Percentiles rank a stretch among this genome's conserved stretches.
These are phyloP conservation scores for Pleoardoris graminearum DNA, from an alignment of 2,329 filamentous ascomycete species.

Conservation along the genomic window DNA sequence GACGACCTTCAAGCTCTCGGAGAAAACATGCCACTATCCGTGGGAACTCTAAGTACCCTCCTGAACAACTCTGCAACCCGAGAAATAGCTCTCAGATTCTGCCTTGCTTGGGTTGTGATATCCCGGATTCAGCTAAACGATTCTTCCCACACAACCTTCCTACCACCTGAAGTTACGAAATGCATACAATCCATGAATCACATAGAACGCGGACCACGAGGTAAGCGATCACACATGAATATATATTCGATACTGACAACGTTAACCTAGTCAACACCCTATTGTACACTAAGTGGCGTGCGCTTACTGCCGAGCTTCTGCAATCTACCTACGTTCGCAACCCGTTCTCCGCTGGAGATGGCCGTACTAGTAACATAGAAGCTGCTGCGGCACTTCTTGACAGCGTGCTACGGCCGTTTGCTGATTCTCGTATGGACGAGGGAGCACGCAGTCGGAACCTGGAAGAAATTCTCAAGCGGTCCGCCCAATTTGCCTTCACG, in stretches of 20 bases:
- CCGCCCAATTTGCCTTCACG: conserved; percentile 39
- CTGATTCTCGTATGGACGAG: conserved; percentile 31
- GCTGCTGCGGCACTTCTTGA: conserved; percentile 27
- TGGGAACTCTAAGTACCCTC: conserved; percentile 29
- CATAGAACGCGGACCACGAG: conserved; percentile 12
- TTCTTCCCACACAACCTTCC: conserved; percentile 23
- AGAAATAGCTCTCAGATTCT: conserved; percentile 35
- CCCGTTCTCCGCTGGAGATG: conserved; percentile 29
- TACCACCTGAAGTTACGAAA: conserved; percentile 32
- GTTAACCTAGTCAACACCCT: conserved; percentile 19
- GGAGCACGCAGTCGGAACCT: conserved; percentile 36
- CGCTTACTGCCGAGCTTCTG: conserved; percentile 35
- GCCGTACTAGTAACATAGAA: conserved; percentile 29
- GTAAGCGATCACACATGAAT: conserved; percentile 13
- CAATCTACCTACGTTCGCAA: conserved; percentile 30
- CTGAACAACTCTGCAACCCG: conserved; percentile 32
- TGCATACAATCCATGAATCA: conserved; percentile 25
- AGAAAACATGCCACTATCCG: conserved; percentile 25
- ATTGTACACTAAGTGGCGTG: conserved; percentile 36
- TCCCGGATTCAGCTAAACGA: conserved; percentile 24
- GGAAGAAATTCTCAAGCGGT: conserved; percentile 41
- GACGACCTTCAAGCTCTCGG: conserved; percentile 30
- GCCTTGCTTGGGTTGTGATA: conserved; percentile 37
- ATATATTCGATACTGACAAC: conserved; percentile 4
- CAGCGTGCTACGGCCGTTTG: conserved; percentile 32